A percentile compares a stretch with the other conserved stretches of the same genome.
These are phyloP conservation scores for Cytospora piceicola DNA, from an alignment of 2,329 filamentous ascomycete genomes.

Conservation along the genomic window DNA sequence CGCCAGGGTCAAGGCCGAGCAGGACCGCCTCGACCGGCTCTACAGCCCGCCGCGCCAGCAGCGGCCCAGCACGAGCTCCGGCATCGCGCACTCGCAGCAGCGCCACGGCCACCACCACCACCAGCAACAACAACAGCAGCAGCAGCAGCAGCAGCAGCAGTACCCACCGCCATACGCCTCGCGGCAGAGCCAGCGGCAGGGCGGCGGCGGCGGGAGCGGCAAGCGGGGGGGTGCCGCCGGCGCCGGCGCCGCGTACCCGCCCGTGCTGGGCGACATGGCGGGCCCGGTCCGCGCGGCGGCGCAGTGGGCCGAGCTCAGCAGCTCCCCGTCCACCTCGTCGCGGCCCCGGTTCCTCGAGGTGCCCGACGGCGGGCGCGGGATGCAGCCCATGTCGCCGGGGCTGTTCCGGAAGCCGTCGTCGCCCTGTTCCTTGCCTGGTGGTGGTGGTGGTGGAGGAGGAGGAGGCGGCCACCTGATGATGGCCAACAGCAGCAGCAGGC, in stretches of 20 bases:
- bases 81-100: slow-evolving; percentile 12
- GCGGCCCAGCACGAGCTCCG: slow-evolving; percentile 23
- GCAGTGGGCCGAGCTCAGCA: slow-evolving; percentile 22
- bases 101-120: slow-evolving; percentile 5
- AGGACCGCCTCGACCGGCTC: slow-evolving; percentile 12
- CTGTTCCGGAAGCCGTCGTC: slow-evolving; percentile 16
- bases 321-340: neutral
- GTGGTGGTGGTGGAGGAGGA: too few species aligned
- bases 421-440: neutral
- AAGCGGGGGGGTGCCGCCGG: neutral
- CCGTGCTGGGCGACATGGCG: slow-evolving; percentile 18
- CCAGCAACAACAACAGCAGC: neutral
- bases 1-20: slow-evolving; percentile 29
- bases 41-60: slow-evolving; percentile 1
- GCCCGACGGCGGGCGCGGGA: slow-evolving; percentile 6
- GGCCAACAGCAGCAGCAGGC: slow-evolving; percentile 12
- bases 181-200: slow-evolving; percentile 13
- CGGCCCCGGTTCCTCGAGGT: slow-evolving; percentile 23
- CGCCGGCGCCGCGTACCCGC: neutral
- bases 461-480: too few species aligned
- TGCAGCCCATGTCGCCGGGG: slow-evolving; percentile 11
- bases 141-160: neutral
- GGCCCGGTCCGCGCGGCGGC: slow-evolving; percentile 21
- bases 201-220: neutral
- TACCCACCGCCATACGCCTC: neutral